A percentile compares a stretch with the other conserved stretches of the same genome.
Conservation (phyloP, 352 stramenopile genomes). For the Phytophthora citricola region DNA sequence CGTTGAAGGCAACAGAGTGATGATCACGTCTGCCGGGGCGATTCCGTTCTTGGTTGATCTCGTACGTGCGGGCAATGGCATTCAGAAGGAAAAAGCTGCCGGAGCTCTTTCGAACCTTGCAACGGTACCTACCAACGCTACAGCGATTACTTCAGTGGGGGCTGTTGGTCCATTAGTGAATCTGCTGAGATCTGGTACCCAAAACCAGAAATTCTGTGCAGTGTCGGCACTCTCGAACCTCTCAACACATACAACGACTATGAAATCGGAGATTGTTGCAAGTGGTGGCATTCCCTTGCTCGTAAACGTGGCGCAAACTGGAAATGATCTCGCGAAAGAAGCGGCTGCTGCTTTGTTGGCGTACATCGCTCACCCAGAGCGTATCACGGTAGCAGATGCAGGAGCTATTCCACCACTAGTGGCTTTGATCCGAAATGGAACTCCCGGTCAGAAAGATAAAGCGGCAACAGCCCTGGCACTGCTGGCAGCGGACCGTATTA, state of each 20-base stretch:
- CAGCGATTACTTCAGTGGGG: neutral
- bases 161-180: slow-evolving; percentile 3
- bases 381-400: too few relatives aligned
- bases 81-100: slow-evolving; percentile 5
- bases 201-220: slow-evolving; percentile 3
- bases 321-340: too few relatives aligned
- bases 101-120: slow-evolving; percentile 1
- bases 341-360: too few relatives aligned
- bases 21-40: neutral
- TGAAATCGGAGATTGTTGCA: too few relatives aligned
- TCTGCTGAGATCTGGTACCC: slow-evolving; percentile 1
- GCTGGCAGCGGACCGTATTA: too few relatives aligned
- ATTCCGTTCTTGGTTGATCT: neutral
- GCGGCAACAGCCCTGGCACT: too few relatives aligned
- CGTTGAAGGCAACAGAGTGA: neutral
- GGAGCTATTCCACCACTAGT: too few relatives aligned
- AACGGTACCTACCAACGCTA: neutral
- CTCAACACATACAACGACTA: neutral
- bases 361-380: too few relatives aligned
- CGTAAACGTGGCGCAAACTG: too few relatives aligned
- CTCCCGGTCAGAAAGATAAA: too few relatives aligned
- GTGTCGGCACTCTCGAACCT: neutral
- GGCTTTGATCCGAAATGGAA: too few relatives aligned
- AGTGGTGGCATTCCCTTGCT: too few relatives aligned
- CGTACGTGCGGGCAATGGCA: neutral